Evolutionary conservation across 345 rosid species (phyloP).

Genomic region (Hypericum perforatum): DNA sequence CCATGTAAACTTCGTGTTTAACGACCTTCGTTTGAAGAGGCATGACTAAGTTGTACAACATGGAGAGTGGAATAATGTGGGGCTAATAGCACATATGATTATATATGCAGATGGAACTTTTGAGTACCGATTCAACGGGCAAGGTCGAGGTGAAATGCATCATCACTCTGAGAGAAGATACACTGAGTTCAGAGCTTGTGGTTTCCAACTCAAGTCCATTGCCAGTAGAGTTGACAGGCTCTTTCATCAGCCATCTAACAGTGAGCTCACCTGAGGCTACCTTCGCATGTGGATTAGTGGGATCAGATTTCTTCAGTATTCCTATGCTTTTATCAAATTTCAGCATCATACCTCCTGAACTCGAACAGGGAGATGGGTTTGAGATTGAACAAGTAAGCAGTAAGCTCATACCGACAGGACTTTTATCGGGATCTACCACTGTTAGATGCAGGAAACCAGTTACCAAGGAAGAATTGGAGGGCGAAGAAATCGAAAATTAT

Average conservation of each 20-base stretch:
- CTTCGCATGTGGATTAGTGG: constrained; percentile 58
- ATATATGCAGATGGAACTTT: constrained; percentile 48
- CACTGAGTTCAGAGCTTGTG: constrained; percentile 44
- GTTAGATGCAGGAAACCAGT: background rate
- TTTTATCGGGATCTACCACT: background rate
- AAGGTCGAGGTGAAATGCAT: constrained; percentile 47
- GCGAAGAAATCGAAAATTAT: constrained; percentile 54
- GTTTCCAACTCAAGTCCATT: constrained; percentile 40
- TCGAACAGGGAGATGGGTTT: constrained; percentile 9
- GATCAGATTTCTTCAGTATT: constrained; percentile 43
- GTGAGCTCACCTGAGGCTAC: constrained; percentile 90
- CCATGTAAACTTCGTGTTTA: too few species aligned
- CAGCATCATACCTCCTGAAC: constrained; percentile 38
- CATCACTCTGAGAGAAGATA: constrained; percentile 38
- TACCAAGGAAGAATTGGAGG: constrained; percentile 32
- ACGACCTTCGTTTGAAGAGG: too few species aligned
- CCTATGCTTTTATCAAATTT: constrained; percentile 31
- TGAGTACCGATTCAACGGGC: constrained; percentile 31
- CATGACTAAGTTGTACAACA: too few species aligned
- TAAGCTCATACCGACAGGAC: constrained; percentile 10
- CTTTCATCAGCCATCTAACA: constrained; percentile 54
- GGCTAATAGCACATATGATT: background rate
- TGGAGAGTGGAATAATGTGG: too few species aligned
- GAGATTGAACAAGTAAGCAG: constrained; percentile 17
- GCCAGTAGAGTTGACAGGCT: constrained; percentile 34